Evolutionary conservation across 768 basidiomycete genomes (phyloP).

Genomic region (Lactarius vividus): DNA sequence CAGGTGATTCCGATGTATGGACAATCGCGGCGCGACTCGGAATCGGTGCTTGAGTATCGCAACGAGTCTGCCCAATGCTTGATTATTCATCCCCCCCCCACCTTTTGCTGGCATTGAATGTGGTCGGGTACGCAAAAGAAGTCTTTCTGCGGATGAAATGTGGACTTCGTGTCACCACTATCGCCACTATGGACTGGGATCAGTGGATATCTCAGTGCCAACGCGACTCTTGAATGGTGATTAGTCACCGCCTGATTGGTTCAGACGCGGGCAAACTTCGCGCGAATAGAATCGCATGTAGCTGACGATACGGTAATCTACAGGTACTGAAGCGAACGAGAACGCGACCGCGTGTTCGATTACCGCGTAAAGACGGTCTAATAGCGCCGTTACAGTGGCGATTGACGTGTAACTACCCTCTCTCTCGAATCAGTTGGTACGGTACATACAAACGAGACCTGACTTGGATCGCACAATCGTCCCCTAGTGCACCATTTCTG

Average conservation of each 20-base stretch:
- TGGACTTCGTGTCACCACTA: not conserved
- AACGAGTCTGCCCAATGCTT: not conserved
- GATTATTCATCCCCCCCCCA: not conserved
- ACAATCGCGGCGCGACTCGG: too few species aligned
- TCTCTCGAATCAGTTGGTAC: slow-evolving; percentile 8
- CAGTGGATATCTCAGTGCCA: not conserved
- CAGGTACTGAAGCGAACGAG: not conserved
- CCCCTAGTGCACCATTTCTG: not conserved
- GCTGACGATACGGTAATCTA: not conserved
- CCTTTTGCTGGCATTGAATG: not conserved
- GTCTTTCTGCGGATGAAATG: not conserved
- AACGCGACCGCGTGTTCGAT: slow-evolving; percentile 14
- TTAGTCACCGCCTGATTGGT: not conserved
- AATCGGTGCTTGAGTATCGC: not conserved
- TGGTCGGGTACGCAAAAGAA: not conserved
- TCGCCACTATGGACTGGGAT: not conserved
- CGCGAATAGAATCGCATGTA: not conserved
- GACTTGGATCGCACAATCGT: not conserved
- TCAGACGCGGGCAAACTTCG: slow-evolving; percentile 14
- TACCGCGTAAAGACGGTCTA: slow-evolving; percentile 3
- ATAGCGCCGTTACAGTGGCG: slow-evolving; percentile 5
- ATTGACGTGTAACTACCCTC: slow-evolving; percentile 4
- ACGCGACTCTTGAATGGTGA: not conserved
- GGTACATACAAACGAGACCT: slow-evolving; percentile 12
- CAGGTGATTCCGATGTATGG: too few species aligned